Evolutionary conservation across 2,329 filamentous ascomycete species (phyloP).

Genomic region (Podosphaera leucotricha): DNA sequence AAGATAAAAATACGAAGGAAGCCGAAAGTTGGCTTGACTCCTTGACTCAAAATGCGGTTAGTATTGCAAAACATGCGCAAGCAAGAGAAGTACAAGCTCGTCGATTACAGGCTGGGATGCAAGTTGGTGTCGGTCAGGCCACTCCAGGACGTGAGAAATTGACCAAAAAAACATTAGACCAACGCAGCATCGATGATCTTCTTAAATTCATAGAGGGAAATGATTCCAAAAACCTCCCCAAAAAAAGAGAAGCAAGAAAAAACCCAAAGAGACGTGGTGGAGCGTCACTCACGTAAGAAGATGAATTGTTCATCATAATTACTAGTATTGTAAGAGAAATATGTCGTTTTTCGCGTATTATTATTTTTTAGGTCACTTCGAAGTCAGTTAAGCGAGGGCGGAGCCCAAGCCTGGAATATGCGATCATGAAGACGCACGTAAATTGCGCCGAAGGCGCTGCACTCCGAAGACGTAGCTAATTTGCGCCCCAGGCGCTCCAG

Average conservation of each 20-base stretch:
- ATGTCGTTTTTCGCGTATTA: no score
- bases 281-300: not conserved
- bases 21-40: constrained; percentile 92
- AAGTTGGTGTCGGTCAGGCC: constrained; percentile 26
- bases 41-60: constrained; percentile 84
- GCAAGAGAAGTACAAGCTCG: constrained; percentile 65
- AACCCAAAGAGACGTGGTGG: constrained; percentile 31
- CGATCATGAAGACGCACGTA: no score
- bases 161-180: constrained; percentile 29
- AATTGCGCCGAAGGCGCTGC: no score
- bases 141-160: constrained; percentile 15
- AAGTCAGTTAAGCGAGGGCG: no score
- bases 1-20: constrained; percentile 96
- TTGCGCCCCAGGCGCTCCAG: no score
- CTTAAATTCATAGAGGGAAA: constrained; percentile 81
- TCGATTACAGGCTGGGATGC: constrained; percentile 37
- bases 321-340: no score
- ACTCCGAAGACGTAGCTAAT: no score
- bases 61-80: constrained; percentile 82
- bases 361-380: no score
- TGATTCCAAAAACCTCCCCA: constrained; percentile 27
- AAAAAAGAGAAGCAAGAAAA: constrained; percentile 27
- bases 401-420: no score
- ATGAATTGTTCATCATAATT: no score
- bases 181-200: constrained; percentile 75